These are phyloP conservation scores for Aphanomyces euteiches DNA, from an alignment of 352 stramenopile genomes.

Conservation along the genomic window DNA sequence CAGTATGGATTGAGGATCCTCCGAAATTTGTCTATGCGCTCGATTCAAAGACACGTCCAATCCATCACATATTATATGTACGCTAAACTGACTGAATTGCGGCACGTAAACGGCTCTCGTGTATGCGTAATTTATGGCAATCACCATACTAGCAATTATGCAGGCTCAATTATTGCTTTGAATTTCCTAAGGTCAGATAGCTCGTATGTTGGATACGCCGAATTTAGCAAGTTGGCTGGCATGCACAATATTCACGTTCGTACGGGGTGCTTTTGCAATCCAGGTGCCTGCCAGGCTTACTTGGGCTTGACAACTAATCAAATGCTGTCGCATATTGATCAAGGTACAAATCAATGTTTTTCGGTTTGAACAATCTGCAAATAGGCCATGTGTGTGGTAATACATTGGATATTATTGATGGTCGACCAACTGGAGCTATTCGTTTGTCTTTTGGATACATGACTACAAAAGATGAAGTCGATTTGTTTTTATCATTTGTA, in stretches of 20 bases:
- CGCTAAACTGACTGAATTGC: slow-evolving; percentile 36
- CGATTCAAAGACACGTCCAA: slow-evolving; percentile 48
- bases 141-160: not conserved
- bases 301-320: slow-evolving; percentile 50
- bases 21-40: slow-evolving; percentile 43
- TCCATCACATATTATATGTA: slow-evolving; percentile 45
- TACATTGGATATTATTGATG: slow-evolving; percentile 61
- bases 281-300: slow-evolving; percentile 68
- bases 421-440: slow-evolving; percentile 60
- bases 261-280: slow-evolving; percentile 78
- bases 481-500: slow-evolving; percentile 48
- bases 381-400: slow-evolving; percentile 66
- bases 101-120: slow-evolving; percentile 48
- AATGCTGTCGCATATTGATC: slow-evolving; percentile 49
- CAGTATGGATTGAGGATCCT: slow-evolving; percentile 50
- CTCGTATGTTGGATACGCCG: slow-evolving; percentile 62
- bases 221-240: slow-evolving; percentile 61
- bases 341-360: slow-evolving; percentile 15
- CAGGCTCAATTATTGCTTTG: slow-evolving; percentile 51
- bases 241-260: slow-evolving; percentile 67
- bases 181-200: slow-evolving; percentile 58
- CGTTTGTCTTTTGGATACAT: slow-evolving; percentile 74
- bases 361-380: slow-evolving; percentile 3
- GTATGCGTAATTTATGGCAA: slow-evolving; percentile 63
- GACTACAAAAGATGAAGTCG: slow-evolving; percentile 64